Base-by-base conservation (phyloP, 2,329 filamentous ascomycete species). In the Emericellopsis cladophorae region DNA sequence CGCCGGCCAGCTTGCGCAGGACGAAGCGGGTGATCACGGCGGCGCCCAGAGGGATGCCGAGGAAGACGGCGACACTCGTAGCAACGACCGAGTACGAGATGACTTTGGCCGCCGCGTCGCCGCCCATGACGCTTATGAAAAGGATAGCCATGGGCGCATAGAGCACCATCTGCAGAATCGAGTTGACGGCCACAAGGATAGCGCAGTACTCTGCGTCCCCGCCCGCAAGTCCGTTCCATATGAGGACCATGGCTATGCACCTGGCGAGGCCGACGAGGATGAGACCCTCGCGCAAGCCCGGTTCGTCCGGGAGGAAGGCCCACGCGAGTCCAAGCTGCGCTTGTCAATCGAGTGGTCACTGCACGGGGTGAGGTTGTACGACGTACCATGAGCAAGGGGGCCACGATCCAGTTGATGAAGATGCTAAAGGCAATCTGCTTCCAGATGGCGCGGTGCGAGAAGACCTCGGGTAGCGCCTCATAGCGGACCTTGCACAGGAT, bases 401-500 rank as follows among this genome's bases (percentile, higher is more conserved):
- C 85, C 12, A 93, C 54, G 26, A 93, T 73, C 86, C 86, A 93
- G 54, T 94, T 94, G 23, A 89, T 57, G 5, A 88, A 48, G 4
- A 93, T 59, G 43, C 82, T 88, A 51, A 94, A 84, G 0, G 56
- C 65, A n/a, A 94, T 74, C 56, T 94, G 86, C 39, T 77, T 74
- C 86, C 84, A 94, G 2, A 93, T 64, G 1, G 66, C 65, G 3
- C 67, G 66, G 3, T 76, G 66, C 2, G 62, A 57, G 44, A 92
- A 72, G 4, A 86, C 64, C 3, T 72, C 62, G 55, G 87, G 84
- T 9, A 93, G 61, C 0, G 75, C 74, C 56, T 93, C 86, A 58
- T 78, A 92, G 33, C 76, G 76, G 5, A 93, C 82, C 57, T 92
- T 92, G 70, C 85, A 93, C 1, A 94, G 65, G 45, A 94, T 93